Evolutionary conservation across 2,329 filamentous ascomycete species (phyloP), one percentile per base, ranked within the genome.

Genomic region (Colletotrichum musicola): DNA sequence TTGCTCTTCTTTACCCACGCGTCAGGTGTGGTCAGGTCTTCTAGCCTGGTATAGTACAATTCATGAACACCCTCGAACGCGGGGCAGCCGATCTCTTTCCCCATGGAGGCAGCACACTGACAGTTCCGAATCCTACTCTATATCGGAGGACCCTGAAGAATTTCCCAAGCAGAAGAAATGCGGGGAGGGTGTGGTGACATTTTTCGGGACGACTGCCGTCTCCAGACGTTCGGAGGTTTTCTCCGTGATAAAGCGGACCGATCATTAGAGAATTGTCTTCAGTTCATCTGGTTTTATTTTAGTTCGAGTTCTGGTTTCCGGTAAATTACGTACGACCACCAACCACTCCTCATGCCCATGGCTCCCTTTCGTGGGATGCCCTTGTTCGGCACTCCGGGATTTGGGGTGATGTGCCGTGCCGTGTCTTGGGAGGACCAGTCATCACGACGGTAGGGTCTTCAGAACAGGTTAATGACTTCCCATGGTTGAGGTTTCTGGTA

Each of bases 81-180:
- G 2, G 40, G 40, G n/a, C 25, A 25, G 57, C 46, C 22, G 57
- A 50, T 61, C 57, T 61, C 16, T 51, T 50, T 1, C 46, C 47
- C 13, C 46, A 51, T 25, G 20, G 57, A 30, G 57, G 27, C 2
- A 42, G 10, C 42, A 18, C 6, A 10, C n/a, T 61, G 7, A 20
- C 22, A 50, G 57, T 40, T 51, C 57, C 57, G 57, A 40, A 51
- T 61, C 46, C 57, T 51, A 59, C 56, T 5, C 38, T 44, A 49
- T 16, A 10, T 47, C 54, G 18, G 4, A 10, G 25, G 25, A 27
- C 13, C 22, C 12, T 51, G 20, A 20, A 51, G 22, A 51, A 12
- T 13, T 14, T 12, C 4, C 10, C 46, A 18, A 22, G n/a, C 46
- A 6, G 4, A n/a, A 47, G 20, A 14, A 51, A 20, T 59, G 56